Base-by-base conservation (phyloP, 2,329 filamentous ascomycete species). In the Xylaria sp. region DNA sequence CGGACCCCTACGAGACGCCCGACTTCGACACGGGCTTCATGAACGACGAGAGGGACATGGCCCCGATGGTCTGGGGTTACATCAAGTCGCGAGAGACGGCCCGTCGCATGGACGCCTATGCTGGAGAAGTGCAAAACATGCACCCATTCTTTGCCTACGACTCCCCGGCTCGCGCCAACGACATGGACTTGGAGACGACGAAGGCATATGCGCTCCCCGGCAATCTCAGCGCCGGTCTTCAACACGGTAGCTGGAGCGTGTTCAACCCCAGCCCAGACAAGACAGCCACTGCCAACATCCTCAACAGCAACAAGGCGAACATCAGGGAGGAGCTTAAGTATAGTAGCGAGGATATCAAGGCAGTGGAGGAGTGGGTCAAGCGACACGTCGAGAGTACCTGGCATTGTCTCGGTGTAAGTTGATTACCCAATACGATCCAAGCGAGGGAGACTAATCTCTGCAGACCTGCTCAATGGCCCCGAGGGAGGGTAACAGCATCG, bases 41-140 rank as follows among this genome's bases (percentile, higher is more conserved):
- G 90, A 94, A 92, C 71, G 91, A 94, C 77, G 89, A 92, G 77
- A 84, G 91, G 23, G 91, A 94, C 72, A 93, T 94, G 90, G 90
- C 88, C 0, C 90, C 91, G 8, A 92, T 91, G 88, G 89, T 94
- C 5, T 93, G 91, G 90, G 88, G 88, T 3, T 93, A 93, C 77
- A 91, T 92, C 81, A 92, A 92, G 79, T 91, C 88, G 2, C 88
- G 90, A 60, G 90, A 92, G 82, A 93, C 90, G 3, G 91, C 91
- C 1, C 84, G 91, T 3, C 86, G 90, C 66, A 92, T 92, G 90
- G 84, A 89, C 25, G 87, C 90, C 0, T 93, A 92, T 67, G 90
- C 90, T 1, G 91, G 91, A 63, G 91, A 94, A 74, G 89, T 91
- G 5, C 78, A 84, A 69, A 78, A 75, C 53, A 87, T 86, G 79